A percentile compares a stretch with the other conserved stretches of the same genome.
phyloP scores from a whole-genome alignment of 2,329 filamentous ascomycete species.

The Pleoardoris graminearum region DNA sequence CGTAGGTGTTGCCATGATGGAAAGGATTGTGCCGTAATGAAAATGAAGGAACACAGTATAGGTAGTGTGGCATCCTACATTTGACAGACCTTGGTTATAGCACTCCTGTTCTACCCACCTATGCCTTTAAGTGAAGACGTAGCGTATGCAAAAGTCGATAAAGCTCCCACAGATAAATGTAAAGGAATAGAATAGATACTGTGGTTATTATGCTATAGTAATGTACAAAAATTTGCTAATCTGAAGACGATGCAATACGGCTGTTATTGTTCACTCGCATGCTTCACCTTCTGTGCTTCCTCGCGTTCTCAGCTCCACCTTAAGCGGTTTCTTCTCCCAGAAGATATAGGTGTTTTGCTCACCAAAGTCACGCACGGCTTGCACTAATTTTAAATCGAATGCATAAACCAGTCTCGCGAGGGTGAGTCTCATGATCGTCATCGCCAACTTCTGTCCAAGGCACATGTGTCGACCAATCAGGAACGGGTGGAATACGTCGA shows the following conservation, averaged over 20 bases:
- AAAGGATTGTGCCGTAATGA: neutral
- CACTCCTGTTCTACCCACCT: no score
- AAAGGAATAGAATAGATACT: neutral
- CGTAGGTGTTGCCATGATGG: neutral
- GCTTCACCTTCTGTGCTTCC: neutral
- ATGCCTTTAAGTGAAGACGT: no score
- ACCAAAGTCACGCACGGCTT: constrained; percentile 24
- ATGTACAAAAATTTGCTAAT: neutral
- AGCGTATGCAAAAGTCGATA: no score
- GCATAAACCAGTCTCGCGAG: constrained; percentile 46
- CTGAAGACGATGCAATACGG: neutral
- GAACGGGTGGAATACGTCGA: constrained; percentile 32
- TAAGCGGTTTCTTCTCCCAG: constrained; percentile 25
- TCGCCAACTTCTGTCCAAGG: constrained; percentile 34
- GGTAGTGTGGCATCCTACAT: no score
- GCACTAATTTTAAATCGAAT: constrained; percentile 38
- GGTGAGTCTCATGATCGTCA: constrained; percentile 41
- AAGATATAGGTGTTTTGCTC: constrained; percentile 27
- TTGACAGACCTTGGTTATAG: no score
- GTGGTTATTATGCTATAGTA: neutral
- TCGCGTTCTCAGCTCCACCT: constrained; percentile 1
- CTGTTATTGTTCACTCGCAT: neutral
- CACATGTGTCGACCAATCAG: constrained; percentile 31
- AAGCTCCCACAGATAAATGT: no score
- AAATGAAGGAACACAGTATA: neutral